Conservation (phyloP, 768 basidiomycete species). For the Lyophyllum atratum region DNA sequence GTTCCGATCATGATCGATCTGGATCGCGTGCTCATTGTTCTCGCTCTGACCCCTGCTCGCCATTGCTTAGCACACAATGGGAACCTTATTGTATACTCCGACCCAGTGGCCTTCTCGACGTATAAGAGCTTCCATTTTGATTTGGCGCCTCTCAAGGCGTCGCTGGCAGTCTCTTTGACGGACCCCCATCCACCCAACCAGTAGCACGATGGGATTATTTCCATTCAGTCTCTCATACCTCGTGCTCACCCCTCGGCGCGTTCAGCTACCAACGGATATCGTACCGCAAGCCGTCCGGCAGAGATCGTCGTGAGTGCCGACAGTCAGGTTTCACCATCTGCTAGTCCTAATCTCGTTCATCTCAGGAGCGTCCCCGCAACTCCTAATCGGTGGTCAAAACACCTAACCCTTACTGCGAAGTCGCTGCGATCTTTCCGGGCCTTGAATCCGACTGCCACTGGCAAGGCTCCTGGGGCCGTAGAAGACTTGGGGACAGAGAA, state of each 20-base stretch:
- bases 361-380: slow-evolving; percentile 10
- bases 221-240: slow-evolving; percentile 55
- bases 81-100: slow-evolving; percentile 3
- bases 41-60: background rate
- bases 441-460: background rate
- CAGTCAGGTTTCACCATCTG: background rate
- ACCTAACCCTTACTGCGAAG: slow-evolving; percentile 26
- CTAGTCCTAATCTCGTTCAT: background rate
- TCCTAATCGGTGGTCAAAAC: slow-evolving; percentile 7
- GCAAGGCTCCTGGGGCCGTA: background rate
- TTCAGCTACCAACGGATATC: slow-evolving; percentile 48
- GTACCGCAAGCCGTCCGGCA: slow-evolving; percentile 8
- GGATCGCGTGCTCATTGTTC: background rate
- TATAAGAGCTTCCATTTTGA: slow-evolving; percentile 10
- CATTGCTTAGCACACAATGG: background rate
- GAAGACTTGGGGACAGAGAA: background rate
- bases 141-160: slow-evolving; percentile 2
- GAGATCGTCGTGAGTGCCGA: slow-evolving; percentile 16
- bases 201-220: slow-evolving; percentile 25
- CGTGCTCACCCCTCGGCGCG: slow-evolving; percentile 51
- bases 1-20: background rate
- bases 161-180: background rate
- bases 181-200: background rate
- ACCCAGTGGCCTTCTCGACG: background rate
- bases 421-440: slow-evolving; percentile 22